Conservation (phyloP, 2,329 filamentous ascomycete species). For the Clarireedia paspali region DNA sequence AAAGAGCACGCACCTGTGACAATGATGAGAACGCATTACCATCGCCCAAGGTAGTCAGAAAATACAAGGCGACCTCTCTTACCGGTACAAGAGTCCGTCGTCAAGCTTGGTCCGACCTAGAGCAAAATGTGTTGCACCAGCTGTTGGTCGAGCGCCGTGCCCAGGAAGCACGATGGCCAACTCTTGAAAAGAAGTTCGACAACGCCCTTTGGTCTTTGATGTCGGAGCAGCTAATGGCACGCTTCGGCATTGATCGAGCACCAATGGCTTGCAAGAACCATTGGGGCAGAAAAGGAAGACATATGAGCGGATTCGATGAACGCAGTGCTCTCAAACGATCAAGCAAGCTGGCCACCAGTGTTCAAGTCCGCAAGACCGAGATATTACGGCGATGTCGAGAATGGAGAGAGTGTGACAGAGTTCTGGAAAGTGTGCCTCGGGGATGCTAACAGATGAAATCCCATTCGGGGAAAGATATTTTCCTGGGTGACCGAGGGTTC, state of each 20-base stretch:
- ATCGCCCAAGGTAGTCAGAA: background rate
- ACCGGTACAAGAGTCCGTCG: background rate
- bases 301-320: constrained; percentile 5
- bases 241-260: background rate
- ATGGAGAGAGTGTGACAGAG: background rate
- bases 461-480: background rate
- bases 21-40: background rate
- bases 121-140: background rate
- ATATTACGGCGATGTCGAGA: background rate
- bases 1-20: background rate
- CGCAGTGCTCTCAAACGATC: constrained; percentile 1
- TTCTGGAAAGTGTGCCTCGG: background rate
- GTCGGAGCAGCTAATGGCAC: background rate
- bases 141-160: background rate
- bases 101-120: background rate
- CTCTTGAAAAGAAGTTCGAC: background rate
- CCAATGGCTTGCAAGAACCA: constrained; percentile 14
- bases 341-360: constrained; percentile 1
- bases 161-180: background rate
- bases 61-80: background rate
- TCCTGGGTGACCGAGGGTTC: no score
- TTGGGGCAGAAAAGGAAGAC: constrained; percentile 13
- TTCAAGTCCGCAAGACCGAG: background rate
- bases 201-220: background rate
- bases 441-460: background rate